phyloP scores from a whole-genome alignment of 371 early-diverging fungal genomes.

The Syncephalastrum monosporum region DNA sequence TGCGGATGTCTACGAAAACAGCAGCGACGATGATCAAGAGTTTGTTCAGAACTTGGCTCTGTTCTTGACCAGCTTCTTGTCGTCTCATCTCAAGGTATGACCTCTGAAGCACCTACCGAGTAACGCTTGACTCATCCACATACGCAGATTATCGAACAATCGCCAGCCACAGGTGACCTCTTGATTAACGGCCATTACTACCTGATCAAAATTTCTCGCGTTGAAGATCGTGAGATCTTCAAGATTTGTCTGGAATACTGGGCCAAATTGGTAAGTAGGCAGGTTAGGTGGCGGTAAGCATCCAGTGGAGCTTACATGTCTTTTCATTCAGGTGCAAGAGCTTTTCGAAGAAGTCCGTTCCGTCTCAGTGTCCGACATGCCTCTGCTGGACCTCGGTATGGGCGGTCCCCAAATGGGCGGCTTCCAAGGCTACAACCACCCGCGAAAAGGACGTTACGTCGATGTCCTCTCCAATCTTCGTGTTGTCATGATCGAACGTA shows the following conservation, averaged over 20 bases:
- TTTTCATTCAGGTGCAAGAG: slow-evolving; percentile 57
- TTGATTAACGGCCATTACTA: slow-evolving; percentile 86
- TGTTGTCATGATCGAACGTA: slow-evolving; percentile 92
- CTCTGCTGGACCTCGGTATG: slow-evolving; percentile 44
- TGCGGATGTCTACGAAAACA: slow-evolving; percentile 79
- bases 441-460: slow-evolving; percentile 70
- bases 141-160: slow-evolving; percentile 62
- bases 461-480: slow-evolving; percentile 82
- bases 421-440: slow-evolving; percentile 16
- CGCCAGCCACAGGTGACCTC: slow-evolving; percentile 57
- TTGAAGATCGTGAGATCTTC: slow-evolving; percentile 96
- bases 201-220: slow-evolving; percentile 84
- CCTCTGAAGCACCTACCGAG: not conserved
- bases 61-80: slow-evolving; percentile 83
- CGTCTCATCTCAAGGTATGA: slow-evolving; percentile 77
- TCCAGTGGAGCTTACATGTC: not conserved
- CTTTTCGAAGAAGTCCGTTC: slow-evolving; percentile 79
- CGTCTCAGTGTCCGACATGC: slow-evolving; percentile 49
- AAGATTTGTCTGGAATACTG: slow-evolving; percentile 98
- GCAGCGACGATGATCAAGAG: slow-evolving; percentile 85
- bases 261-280: slow-evolving; percentile 73
- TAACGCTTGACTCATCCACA: not conserved
- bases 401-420: slow-evolving; percentile 22
- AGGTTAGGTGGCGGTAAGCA: slow-evolving; percentile 1
- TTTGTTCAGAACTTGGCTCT: slow-evolving; percentile 41